Evolutionary conservation across 164 flowering plant genomes (phyloP), one percentile per base, ranked within the genome.

Genomic region (Chimonanthus praecox): DNA sequence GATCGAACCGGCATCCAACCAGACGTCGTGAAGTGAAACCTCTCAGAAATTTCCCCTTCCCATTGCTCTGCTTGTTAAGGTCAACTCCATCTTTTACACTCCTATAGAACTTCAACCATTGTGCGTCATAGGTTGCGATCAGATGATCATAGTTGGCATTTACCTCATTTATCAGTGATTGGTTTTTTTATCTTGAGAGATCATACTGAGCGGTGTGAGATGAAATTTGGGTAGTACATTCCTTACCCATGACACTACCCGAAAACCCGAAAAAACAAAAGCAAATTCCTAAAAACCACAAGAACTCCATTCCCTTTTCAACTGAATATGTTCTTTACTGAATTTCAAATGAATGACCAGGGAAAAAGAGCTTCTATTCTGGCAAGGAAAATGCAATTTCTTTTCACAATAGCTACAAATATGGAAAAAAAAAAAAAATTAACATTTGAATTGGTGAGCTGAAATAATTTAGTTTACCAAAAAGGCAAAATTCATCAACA

Each of bases 11-110:
- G 85, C 80, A 11, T 87, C 87, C 87, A 95, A 74, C 65, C 92
- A 83, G 73, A 94, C 99, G 78, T 92, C 87, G 66, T 90, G 89
- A 50, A 92, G 77, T 0, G 97, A 83, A 7, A 95, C 81, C 74
- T 92, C 82, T 87, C 2, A 95, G 86, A 63, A 90, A 83, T 71
- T 72, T 9, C 16, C 49, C 44, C 2, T 83, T 84, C 0, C 71
- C 7, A 10, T 7, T 21, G 44, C 72, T 83, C 0, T 71, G 54
- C 60, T 82, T 73, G 33, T 33, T 33, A 33, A 33, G 33, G 2
- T 33, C 33, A 33, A 33, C 33, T 33, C 1, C 33, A 33, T 33
- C 33, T 33, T 33, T 33, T 33, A 33, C 33, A 33, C 33, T 33
- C 33, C 33, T 1, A 33, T 33, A 33, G 33, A 33, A 33, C 84